Evolutionary conservation across 306 rosid genomes (phyloP), one percentile per base, ranked within the genome.

Genomic region (Lagenaria siceraria): DNA sequence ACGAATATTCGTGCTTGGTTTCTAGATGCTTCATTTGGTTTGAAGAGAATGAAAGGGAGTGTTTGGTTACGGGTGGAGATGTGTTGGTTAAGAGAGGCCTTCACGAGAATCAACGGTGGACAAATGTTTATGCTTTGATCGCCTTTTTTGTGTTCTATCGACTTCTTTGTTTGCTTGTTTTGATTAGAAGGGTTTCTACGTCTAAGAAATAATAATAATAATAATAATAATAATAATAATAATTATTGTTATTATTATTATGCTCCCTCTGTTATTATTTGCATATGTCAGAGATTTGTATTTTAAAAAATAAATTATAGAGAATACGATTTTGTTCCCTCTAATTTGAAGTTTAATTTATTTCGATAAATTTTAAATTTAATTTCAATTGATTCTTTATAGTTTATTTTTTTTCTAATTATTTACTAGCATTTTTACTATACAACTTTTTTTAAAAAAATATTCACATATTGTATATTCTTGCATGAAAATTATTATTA

Each of bases 121-220:
- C 72, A 46, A 91, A 94, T 36, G 84, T 94, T 38, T 90, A 94
- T 66, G 85, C 90, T 61, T 81, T 94, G 89, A 38, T 91, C 19
- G 97, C 87, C 0, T 94, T 90, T 82, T 94, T 91, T 64, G 85
- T 91, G 46, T 74, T 89, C 0, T 94, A 91, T 75, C 97, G 98
- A 10, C 80, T 94, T 63, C 97, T 94, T 77, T 94, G 96, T 69
- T 87, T 90, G 78, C 81, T 91, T 61, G 98, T 90, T 74, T 79
- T 94, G 79, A 59, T 90, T 81, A 82, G 98, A 86, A 87, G 97
- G 86, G 89, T 94, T 77, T 94, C 98, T 11, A 87, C 89, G 70
- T 88, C 93, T 55, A 91, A 94, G 77, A 85, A 82, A 42, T 91
- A 62, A 29, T 51, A 17, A 18, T 15, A 5, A 13, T 48, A 48